These are phyloP conservation scores for Yamadazyma olivae DNA, from an alignment of 805 yeast species.

Conservation along the genomic window DNA sequence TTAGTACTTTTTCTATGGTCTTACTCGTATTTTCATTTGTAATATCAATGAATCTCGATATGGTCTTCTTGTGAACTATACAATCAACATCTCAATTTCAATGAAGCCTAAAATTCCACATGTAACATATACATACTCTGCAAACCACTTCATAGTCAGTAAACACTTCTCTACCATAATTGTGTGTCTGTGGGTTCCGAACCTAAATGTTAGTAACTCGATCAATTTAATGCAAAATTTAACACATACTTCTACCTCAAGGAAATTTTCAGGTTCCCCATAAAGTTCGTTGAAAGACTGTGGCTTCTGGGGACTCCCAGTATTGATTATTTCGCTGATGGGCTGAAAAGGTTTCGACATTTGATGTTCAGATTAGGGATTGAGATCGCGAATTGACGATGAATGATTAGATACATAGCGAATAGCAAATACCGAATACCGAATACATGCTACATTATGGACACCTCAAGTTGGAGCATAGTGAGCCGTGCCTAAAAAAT, in stretches of 20 bases:
- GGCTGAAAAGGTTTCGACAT: conserved; percentile 40
- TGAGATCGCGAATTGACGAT: conserved; percentile 2
- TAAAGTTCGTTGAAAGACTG: conserved; percentile 80
- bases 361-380: not conserved
- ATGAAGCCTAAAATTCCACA: too few relatives aligned
- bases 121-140: conserved; percentile 30
- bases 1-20: too few relatives aligned
- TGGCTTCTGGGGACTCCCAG: conserved; percentile 22
- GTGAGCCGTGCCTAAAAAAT: too few relatives aligned
- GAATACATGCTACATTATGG: too few relatives aligned
- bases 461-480: too few relatives aligned
- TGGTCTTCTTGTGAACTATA: not conserved
- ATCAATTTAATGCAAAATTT: not conserved
- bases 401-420: too few relatives aligned
- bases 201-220: conserved; percentile 18
- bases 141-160: conserved; percentile 93
- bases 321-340: conserved; percentile 38
- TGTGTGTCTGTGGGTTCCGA: conserved; percentile 74
- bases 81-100: not conserved
- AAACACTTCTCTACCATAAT: conserved; percentile 60
- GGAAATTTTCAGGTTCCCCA: conserved; percentile 91
- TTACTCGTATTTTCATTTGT: not conserved
- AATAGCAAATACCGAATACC: too few relatives aligned
- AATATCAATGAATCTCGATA: too few relatives aligned
- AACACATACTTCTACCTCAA: conserved; percentile 77